A percentile compares a stretch with the other conserved stretches of the same genome.
Evolutionary conservation across 345 rosid species (phyloP).

Genomic region (Cochlearia excelsa): DNA sequence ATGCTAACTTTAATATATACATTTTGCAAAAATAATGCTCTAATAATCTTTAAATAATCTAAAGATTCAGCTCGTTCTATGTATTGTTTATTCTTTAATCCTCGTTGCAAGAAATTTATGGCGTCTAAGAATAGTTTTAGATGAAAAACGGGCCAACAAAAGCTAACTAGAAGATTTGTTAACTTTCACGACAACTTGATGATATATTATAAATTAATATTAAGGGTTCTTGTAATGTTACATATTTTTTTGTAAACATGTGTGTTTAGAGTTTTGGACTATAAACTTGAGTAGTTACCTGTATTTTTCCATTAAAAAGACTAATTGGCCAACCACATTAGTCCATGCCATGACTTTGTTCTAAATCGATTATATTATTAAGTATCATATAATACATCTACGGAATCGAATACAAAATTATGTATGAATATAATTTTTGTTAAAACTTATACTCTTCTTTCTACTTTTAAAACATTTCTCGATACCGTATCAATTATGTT

Average conservation of each 20-base stretch:
- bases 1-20: conserved; percentile 1
- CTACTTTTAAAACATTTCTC: neutral
- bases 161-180: conserved; percentile 25
- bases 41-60: neutral
- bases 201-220: neutral
- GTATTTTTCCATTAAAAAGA: too few relatives aligned
- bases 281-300: too few relatives aligned
- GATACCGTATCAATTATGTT: neutral
- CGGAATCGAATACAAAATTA: too few relatives aligned
- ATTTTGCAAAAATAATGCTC: conserved; percentile 11
- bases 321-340: too few relatives aligned
- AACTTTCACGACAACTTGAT: conserved; percentile 23
- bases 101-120: conserved; percentile 20
- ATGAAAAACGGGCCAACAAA: conserved; percentile 35
- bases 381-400: too few relatives aligned
- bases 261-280: too few relatives aligned
- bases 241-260: too few relatives aligned
- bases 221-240: too few relatives aligned
- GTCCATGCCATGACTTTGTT: too few relatives aligned
- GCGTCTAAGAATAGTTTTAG: conserved; percentile 36
- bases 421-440: too few relatives aligned
- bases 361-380: too few relatives aligned
- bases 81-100: conserved; percentile 12
- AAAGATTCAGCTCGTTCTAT: neutral
- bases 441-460: too few relatives aligned